Evolutionary conservation across 1,284 basidiomycete species (phyloP).

Genomic region (Cryptococcus sp.): DNA sequence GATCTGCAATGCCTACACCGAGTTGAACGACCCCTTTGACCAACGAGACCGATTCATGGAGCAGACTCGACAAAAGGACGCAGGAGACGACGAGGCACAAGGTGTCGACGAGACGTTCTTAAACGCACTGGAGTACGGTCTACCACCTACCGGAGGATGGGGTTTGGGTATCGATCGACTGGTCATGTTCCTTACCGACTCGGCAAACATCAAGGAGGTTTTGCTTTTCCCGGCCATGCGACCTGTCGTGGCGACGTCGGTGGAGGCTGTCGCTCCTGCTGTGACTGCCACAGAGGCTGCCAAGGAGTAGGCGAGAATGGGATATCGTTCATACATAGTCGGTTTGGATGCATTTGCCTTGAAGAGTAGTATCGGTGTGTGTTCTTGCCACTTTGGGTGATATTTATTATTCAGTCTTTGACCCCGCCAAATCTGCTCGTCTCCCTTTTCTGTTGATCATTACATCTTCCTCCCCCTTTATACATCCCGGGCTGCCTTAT

Average conservation of each 20-base stretch:
- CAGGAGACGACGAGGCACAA: constrained; percentile 96
- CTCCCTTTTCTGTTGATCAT: no score
- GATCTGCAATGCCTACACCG: constrained; percentile 96
- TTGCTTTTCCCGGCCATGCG: constrained; percentile 49
- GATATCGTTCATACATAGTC: neutral
- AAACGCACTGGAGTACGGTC: constrained; percentile 90
- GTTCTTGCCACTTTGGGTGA: no score
- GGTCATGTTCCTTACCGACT: constrained; percentile 94
- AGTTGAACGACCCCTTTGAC: constrained; percentile 97
- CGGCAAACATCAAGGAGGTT: constrained; percentile 59
- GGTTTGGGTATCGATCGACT: constrained; percentile 89
- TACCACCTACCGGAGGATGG: constrained; percentile 96
- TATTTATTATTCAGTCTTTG: no score
- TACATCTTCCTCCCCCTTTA: neutral
- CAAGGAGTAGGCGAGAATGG: constrained; percentile 21
- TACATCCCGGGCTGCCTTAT: no score
- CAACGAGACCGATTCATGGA: constrained; percentile 95
- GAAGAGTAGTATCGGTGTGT: no score
- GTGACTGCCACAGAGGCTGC: constrained; percentile 35
- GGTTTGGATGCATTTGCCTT: neutral
- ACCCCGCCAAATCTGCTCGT: no score
- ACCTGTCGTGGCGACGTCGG: constrained; percentile 35
- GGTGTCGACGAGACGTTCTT: constrained; percentile 92
- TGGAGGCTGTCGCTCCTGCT: constrained; percentile 27
- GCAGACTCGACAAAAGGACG: constrained; percentile 88